phyloP scores from a whole-genome alignment of 352 stramenopile species.

The Globisporangium spinosum region DNA sequence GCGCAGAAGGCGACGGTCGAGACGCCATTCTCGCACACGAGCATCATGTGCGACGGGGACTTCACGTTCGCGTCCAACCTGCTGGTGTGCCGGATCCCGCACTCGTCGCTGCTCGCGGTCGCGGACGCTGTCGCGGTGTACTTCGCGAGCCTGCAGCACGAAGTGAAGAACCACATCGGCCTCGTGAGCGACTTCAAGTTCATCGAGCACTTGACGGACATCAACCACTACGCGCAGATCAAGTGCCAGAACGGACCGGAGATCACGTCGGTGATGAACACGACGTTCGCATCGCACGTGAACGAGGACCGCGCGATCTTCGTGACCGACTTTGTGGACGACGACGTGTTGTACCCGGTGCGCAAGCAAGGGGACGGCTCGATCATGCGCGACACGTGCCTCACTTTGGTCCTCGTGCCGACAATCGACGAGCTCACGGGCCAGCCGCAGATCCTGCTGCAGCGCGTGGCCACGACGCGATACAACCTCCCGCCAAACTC shows the following conservation, averaged over 20 bases:
- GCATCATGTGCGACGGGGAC: slow-evolving; percentile 46
- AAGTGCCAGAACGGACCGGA: slow-evolving; percentile 37
- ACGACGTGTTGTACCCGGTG: slow-evolving; percentile 33
- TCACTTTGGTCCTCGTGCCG: slow-evolving; percentile 32
- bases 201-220: slow-evolving; percentile 30
- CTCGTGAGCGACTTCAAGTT: slow-evolving; percentile 22
- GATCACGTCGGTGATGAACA: slow-evolving; percentile 39
- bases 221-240: slow-evolving; percentile 37
- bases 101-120: slow-evolving; percentile 31
- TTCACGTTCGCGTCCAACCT: slow-evolving; percentile 54
- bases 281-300: slow-evolving; percentile 31
- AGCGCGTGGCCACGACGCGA: slow-evolving; percentile 38
- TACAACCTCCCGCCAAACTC: slow-evolving; percentile 53
- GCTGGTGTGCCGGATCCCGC: slow-evolving; percentile 40
- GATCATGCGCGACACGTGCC: slow-evolving; percentile 28
- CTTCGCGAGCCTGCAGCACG: slow-evolving; percentile 31
- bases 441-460: slow-evolving; percentile 40
- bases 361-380: slow-evolving; percentile 23
- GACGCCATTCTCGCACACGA: slow-evolving; percentile 54
- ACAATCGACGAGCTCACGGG: slow-evolving; percentile 30
- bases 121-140: slow-evolving; percentile 34
- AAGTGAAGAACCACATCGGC: slow-evolving; percentile 32
- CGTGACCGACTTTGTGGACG: slow-evolving; percentile 44
- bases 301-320: slow-evolving; percentile 32
- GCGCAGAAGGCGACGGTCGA: slow-evolving; percentile 23